Percentiles rank a stretch among this genome's conserved stretches.
phyloP scores from a whole-genome alignment of 805 yeast species.

The Barnettozyma vustinii region DNA sequence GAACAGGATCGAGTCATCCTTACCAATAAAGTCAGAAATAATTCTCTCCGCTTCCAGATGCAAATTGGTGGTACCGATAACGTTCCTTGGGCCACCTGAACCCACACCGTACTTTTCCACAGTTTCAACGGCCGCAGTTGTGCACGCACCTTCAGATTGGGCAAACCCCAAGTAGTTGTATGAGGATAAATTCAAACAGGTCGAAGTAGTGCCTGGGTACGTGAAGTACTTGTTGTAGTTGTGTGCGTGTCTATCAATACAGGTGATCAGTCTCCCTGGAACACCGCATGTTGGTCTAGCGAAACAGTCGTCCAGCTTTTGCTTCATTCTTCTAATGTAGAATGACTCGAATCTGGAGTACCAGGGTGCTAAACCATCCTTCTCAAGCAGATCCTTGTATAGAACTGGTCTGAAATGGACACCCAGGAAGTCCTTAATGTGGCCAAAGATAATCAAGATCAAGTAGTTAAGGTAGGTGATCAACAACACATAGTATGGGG shows the following conservation, averaged over 20 bases:
- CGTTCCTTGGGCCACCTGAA: constrained; percentile 70
- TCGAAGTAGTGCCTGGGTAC: constrained; percentile 69
- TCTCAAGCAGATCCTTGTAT: constrained; percentile 62
- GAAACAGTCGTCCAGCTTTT: constrained; percentile 89
- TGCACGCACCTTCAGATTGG: constrained; percentile 88
- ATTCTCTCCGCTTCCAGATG: constrained; percentile 69
- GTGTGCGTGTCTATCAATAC: constrained; percentile 71
- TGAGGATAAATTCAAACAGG: constrained; percentile 80
- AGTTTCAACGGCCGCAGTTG: constrained; percentile 63
- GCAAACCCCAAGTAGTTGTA: constrained; percentile 97
- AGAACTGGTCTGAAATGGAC: constrained; percentile 61
- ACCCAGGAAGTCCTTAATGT: constrained; percentile 84
- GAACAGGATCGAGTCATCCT: constrained; percentile 79
- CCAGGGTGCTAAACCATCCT: constrained; percentile 94
- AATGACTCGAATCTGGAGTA: constrained; percentile 90
- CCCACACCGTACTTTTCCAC: constrained; percentile 72
- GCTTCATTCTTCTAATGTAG: constrained; percentile 86
- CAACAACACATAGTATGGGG: constrained; percentile 73
- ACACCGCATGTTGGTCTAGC: constrained; percentile 96
- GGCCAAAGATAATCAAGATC: constrained; percentile 82
- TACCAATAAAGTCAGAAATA: constrained; percentile 83
- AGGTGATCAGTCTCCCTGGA: constrained; percentile 86
- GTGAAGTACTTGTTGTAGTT: constrained; percentile 61
- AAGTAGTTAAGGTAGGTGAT: constrained; percentile 84
- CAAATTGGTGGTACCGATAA: constrained; percentile 70